Base-by-base conservation (phyloP, 192 early-diverging fungal genomes). In the Rhizoclosmatium globosum region DNA sequence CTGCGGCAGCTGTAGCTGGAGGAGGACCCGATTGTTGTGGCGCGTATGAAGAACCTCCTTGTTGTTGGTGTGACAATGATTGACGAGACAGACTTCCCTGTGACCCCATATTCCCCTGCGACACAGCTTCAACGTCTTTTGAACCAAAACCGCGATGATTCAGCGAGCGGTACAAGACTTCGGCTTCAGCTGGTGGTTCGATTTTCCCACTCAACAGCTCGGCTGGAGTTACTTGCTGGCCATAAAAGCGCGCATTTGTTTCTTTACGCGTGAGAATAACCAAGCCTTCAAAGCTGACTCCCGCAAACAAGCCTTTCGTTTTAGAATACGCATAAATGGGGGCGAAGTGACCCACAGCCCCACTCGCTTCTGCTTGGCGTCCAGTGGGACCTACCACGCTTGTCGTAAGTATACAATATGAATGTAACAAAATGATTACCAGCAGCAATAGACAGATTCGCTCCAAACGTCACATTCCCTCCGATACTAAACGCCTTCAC, bases 261-360 rank as follows among this genome's bases (percentile, higher is more conserved):
- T 95, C 96, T 80, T 94, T 94, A 75, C 97, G 91, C 78, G 94
- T 94, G 13, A 97, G 73, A 56, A 99, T 93, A 13, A 95, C 93
- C 0, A 95, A 93, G 4, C 97, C 97, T 74, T 98, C 96, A 38
- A 96, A 84, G 7, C 93, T 95, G 4, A 95, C 87, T 15, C 97
- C 97, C 31, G 95, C 96, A 91, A 98, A 99, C 78, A 97, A 85
- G 39, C 97, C 97, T 77, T 92, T 91, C 19, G 96, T 85, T 79
- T 97, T 95, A 80, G 71, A 91, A 86, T 99, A 99, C 42, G 95
- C 94, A 76, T 94, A 95, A 48, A 99, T 94, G 42, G 97, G 93
- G 17, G 97, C 95, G 44, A 97, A 79, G 48, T 95, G 93, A 47
- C 89, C 91, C 23, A 88, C 58, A 4, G 94, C 89, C 1, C 93